Evolutionary conservation across 108 stramenopile species (phyloP), one percentile per base, ranked within the genome.

Genomic region (Seminavis robusta): DNA sequence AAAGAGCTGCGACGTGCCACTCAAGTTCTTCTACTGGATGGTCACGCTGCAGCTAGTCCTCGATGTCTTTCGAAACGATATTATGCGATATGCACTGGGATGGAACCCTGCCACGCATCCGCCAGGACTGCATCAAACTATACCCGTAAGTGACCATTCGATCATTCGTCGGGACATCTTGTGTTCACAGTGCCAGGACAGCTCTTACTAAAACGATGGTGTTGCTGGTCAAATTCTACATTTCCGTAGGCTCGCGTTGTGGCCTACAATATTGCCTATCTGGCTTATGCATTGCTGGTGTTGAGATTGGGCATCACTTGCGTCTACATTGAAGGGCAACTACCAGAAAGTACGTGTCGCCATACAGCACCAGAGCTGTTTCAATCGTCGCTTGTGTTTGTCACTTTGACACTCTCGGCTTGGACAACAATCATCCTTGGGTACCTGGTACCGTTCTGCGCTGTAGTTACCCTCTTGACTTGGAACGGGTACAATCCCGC

Each of bases 1-100:
- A 34, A 69, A 82, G 69, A 33, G 55, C n/a, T 86, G 84, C 38
- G 84, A 86, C 55, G 68, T 86, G 36, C 84, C 84, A 20, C 69
- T 86, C 21, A 76, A 73, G 48, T 32, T 45, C n/a, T 86, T 82
- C 57, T 86, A 74, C 59, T 86, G 80, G 84, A 43, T 86, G 25
- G 80, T 76, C 0, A 81, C 84, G 6, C 32, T 82, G 17, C 84
- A 86, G 39, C 56, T 86, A 20, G 37, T 82, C n/a, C 19, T 81
- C 59, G 84, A 86, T 37, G 72, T 86, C 13, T 86, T 86, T 47
- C 84, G 84, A 5, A 60, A 60, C 9, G 84, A 86, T 36, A 86
- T 86, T 21, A 82, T 82, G 84, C 70, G 73, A 33, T 48, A 61
- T 39, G 60, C 77, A 50, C 80, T 81, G 50, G 60, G 73, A 28